Conservation (phyloP, 495 filamentous ascomycete species). For the Endocarpon pusillum region DNA sequence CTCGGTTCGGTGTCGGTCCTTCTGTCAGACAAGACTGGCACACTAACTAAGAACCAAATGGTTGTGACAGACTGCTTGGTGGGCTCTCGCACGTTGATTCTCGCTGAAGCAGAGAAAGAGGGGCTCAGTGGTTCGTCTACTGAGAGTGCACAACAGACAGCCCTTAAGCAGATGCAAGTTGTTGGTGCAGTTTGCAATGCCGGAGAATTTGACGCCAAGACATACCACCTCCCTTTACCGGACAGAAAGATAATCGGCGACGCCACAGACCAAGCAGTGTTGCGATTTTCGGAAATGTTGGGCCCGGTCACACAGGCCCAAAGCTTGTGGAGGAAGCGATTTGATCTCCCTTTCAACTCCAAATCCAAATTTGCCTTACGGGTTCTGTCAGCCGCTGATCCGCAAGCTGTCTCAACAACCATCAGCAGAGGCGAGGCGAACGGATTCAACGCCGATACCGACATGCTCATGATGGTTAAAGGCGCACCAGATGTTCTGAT, state of each 20-base stretch:
- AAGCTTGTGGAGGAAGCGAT: slow-evolving; percentile 35
- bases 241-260: slow-evolving; percentile 49
- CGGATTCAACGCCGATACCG: not conserved
- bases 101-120: slow-evolving; percentile 1
- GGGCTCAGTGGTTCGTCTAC: not conserved
- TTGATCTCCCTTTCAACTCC: slow-evolving; percentile 57
- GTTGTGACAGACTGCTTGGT: slow-evolving; percentile 36
- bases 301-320: slow-evolving; percentile 31
- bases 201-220: slow-evolving; percentile 47
- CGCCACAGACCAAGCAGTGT: slow-evolving; percentile 53
- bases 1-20: slow-evolving; percentile 49
- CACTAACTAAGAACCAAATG: slow-evolving; percentile 49
- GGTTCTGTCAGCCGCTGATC: not conserved
- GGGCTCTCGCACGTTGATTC: slow-evolving; percentile 15
- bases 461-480: slow-evolving; percentile 39
- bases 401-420: not conserved
- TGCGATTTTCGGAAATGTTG: slow-evolving; percentile 46
- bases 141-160: slow-evolving; percentile 6
- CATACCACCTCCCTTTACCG: slow-evolving; percentile 30
- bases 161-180: slow-evolving; percentile 29
- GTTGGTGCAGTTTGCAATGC: slow-evolving; percentile 49
- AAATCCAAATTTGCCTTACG: slow-evolving; percentile 44
- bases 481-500: slow-evolving; percentile 49
- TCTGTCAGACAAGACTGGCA: slow-evolving; percentile 56
- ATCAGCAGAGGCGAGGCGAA: slow-evolving; percentile 2